Evolutionary conservation across 164 flowering plant species (phyloP).

Genomic region (Pachysandra terminalis): DNA sequence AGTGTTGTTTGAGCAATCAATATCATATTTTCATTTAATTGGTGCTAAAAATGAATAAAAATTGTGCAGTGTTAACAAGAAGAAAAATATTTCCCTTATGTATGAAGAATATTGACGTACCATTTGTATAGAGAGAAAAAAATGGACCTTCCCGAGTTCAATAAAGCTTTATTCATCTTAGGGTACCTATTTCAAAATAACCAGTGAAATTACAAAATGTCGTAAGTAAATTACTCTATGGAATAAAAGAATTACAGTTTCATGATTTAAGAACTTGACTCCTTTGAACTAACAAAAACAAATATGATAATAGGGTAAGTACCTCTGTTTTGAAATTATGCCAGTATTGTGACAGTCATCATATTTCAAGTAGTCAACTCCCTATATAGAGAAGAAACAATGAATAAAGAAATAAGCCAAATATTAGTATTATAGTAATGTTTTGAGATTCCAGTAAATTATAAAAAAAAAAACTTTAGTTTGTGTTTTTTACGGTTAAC

Average conservation of each 20-base stretch:
- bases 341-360: conserved; percentile 46
- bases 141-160: conserved; percentile 56
- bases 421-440: conserved; percentile 22
- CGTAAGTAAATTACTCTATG: not conserved
- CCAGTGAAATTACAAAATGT: conserved; percentile 1
- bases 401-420: too few relatives aligned
- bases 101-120: conserved; percentile 24
- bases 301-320: too few relatives aligned
- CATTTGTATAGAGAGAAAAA: conserved; percentile 77
- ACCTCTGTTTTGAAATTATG: conserved; percentile 36
- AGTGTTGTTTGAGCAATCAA: not conserved
- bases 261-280: too few relatives aligned
- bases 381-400: conserved; percentile 24
- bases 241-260: not conserved
- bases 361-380: conserved; percentile 58
- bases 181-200: conserved; percentile 41
- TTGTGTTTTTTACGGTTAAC: too few relatives aligned
- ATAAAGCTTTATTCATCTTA: conserved; percentile 59
- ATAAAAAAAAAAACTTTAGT: too few relatives aligned
- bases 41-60: too few relatives aligned
- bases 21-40: not conserved
- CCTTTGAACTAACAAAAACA: too few relatives aligned
- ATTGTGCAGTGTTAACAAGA: not conserved
- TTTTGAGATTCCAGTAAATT: too few relatives aligned
- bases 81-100: not conserved